Percentiles rank a stretch among this genome's conserved stretches.
Evolutionary conservation across 306 rosid species (phyloP).

Genomic region (Rosa rugosa): DNA sequence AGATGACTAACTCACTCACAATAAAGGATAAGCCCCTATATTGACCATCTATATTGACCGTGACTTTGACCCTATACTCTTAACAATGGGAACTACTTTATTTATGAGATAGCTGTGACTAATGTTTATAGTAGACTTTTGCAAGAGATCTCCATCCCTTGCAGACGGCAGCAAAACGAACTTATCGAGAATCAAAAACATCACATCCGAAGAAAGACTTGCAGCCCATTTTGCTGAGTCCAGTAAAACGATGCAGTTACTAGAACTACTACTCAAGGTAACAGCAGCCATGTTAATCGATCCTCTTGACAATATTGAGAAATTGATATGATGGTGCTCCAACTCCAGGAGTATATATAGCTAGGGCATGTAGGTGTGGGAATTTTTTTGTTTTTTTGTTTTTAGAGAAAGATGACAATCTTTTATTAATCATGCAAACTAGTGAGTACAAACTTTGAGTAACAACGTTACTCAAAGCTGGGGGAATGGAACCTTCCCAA

Average conservation of each 20-base stretch:
- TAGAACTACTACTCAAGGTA: neutral
- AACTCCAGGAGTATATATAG: neutral
- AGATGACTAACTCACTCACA: too few species aligned
- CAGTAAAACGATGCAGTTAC: neutral
- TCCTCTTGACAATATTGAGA: neutral
- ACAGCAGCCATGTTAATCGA: neutral
- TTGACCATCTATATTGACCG: too few species aligned
- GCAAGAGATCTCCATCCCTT: neutral
- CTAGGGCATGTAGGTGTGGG: neutral
- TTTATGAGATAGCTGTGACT: neutral
- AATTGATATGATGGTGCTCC: neutral
- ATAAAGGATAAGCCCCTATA: too few species aligned
- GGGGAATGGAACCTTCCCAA: too few species aligned
- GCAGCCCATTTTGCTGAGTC: neutral
- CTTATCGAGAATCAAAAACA: neutral
- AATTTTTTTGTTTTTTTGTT: too few species aligned
- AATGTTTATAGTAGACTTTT: neutral
- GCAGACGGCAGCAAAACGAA: neutral
- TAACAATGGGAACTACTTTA: too few species aligned
- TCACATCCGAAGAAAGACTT: neutral
- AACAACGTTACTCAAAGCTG: too few species aligned
- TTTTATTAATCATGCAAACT: too few species aligned
- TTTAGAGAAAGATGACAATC: too few species aligned
- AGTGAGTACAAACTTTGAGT: too few species aligned
- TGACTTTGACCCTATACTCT: too few species aligned